Evolutionary conservation across 169 alveolate species (phyloP).

Genomic region (Cyclospora cayetanensis): DNA sequence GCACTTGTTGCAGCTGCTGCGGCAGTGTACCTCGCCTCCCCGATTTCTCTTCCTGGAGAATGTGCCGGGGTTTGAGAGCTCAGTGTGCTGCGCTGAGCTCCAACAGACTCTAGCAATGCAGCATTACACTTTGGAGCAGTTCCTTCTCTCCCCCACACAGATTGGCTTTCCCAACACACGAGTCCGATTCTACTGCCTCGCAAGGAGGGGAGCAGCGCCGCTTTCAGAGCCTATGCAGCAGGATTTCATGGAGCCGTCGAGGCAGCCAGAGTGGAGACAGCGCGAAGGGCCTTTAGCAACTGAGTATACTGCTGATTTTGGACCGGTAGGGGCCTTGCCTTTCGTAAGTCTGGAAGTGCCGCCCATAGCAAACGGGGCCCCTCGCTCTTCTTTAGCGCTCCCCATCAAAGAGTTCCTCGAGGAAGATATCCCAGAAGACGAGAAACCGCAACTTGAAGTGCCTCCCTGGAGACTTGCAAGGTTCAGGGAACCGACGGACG

Average conservation of each 20-base stretch:
- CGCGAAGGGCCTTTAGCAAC: too few relatives aligned
- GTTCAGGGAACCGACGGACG: not conserved
- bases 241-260: not conserved
- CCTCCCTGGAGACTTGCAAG: not conserved
- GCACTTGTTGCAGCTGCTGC: slow-evolving; percentile 75
- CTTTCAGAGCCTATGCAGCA: not conserved
- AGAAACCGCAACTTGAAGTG: not conserved
- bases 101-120: slow-evolving; percentile 57
- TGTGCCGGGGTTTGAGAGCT: slow-evolving; percentile 83
- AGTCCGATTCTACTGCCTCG: slow-evolving; percentile 84
- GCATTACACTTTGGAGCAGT: slow-evolving; percentile 75
- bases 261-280: not conserved
- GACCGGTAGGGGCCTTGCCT: too few relatives aligned
- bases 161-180: slow-evolving; percentile 85
- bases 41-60: slow-evolving; percentile 81
- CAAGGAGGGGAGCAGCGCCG: slow-evolving; percentile 65
- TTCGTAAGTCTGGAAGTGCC: too few relatives aligned
- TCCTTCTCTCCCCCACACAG: slow-evolving; percentile 82
- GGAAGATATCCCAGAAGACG: not conserved
- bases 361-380: too few relatives aligned
- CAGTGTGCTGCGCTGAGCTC: slow-evolving; percentile 78
- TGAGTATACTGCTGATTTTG: too few relatives aligned
- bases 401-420: slow-evolving; percentile 12
- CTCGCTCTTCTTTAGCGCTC: too few relatives aligned
- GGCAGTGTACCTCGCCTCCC: slow-evolving; percentile 73